Base-by-base conservation (phyloP, 2,329 filamentous ascomycete species). In the Lachnellula subtilissima region DNA sequence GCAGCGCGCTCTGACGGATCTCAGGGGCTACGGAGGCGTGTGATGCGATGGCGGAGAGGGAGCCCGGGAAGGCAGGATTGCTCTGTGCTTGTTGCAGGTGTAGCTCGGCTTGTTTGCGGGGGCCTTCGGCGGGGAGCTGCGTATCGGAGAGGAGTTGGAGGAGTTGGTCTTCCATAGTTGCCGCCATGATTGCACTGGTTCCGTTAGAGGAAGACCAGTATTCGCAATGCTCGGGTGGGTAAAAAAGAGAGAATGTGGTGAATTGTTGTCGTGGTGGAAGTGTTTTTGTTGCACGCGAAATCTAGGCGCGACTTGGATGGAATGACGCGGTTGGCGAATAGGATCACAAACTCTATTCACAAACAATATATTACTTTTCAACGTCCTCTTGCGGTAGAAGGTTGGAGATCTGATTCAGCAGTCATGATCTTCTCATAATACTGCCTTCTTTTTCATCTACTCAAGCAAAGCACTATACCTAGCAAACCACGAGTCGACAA, bases 161-260 rank as follows among this genome's bases (percentile, higher is more conserved):
- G 73, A 99, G 84, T 78, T 96, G 87, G 76, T 95, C 87, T 82
- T 96, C 92, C 91, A 96, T 96, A 67, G 69, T 75, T 70, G 63
- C 65, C 60, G 59, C 64, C 63, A 69, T 68, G 17, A 32, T 59
- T 25, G 32, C 14, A n/a, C 43, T 42, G 43, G 35, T 28, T 19
- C 35, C 17, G 15, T 23, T 42, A n/a, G 23, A 15, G 36, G 35
- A 45, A 40, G 7, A 28, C 22, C n/a, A 37, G n/a, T 51, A 49
- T 36, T 43, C 37, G 49, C 28, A 43, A 35, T 46, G 28, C 39
- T 32, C 28, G 11, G 28, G 28, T 53, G 51, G n/a, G 51, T 39
- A 15, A 15, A 9, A 19, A 19, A 15, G 9, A 40, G 37, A 15
- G 47, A 36, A n/a, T 22, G 15, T 9, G 23, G 12, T 7, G 36